Evolutionary conservation across 495 filamentous ascomycete species (phyloP).

Genomic region (Daldinia loculata): DNA sequence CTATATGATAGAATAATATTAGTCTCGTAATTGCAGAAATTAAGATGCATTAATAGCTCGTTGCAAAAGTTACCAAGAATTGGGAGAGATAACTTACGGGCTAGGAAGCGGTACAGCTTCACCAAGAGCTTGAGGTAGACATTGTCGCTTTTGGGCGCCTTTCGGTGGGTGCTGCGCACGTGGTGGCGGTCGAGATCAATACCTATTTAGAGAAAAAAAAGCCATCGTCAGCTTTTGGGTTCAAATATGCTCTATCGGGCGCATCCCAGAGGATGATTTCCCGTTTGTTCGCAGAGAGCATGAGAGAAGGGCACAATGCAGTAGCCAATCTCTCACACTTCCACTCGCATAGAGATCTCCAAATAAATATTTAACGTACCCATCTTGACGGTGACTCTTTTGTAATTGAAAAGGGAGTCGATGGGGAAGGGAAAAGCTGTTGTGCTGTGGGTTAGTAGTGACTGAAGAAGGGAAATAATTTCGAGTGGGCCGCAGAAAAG

Average conservation of each 20-base stretch:
- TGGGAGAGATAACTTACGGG: conserved; percentile 71
- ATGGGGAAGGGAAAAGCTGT: conserved; percentile 49
- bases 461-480: conserved; percentile 35
- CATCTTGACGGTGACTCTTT: conserved; percentile 58
- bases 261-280: conserved; percentile 45
- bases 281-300: conserved; percentile 52
- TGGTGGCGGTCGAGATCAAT: conserved; percentile 83
- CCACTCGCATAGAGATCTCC: conserved; percentile 57
- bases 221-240: conserved; percentile 62
- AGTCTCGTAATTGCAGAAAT: background rate
- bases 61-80: background rate
- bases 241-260: conserved; percentile 46
- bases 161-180: conserved; percentile 86
- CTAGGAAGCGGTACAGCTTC: conserved; percentile 98
- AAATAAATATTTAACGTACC: conserved; percentile 55
- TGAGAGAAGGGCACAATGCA: conserved; percentile 21
- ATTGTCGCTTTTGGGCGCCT: conserved; percentile 97
- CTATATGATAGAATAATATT: conserved; percentile 52
- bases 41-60: background rate
- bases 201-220: conserved; percentile 60
- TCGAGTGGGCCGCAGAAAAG: conserved; percentile 35
- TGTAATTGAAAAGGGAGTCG: conserved; percentile 52
- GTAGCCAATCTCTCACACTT: conserved; percentile 35
- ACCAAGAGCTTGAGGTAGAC: conserved; percentile 96
- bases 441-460: conserved; percentile 48